Base-by-base conservation (phyloP, 164 flowering plant species). In the Saururus chinensis region DNA sequence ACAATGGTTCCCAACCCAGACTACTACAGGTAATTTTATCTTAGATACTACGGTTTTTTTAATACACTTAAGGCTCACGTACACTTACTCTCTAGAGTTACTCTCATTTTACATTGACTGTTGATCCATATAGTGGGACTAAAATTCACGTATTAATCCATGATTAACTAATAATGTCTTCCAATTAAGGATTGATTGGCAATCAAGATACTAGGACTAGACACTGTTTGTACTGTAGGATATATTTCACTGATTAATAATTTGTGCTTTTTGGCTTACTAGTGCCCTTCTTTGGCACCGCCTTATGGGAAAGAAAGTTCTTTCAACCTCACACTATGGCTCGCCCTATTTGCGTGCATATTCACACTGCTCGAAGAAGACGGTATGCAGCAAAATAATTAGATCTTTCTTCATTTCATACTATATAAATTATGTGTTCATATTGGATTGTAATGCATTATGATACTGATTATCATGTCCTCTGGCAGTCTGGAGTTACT, bases 281-380 rank as follows among this genome's bases (percentile, higher is more conserved):
- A 88, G 96, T 55, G 84, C 96, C 7, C 86, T 86, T n/a, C 66
- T 88, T 56, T 86, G 89, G 90, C 83, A 86, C 67, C 84, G 81
- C 11, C 60, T 89, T 24, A 89, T 86, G 96, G 96, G 89, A 22
- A 78, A 63, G 52, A 63, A 49, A 0, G 88, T 86, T 16, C 81
- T 88, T 14, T 9, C 69, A 0, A 64, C 73, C 1, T 57, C 58
- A 8, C 77, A 74, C 53, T 14, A 37, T 19, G 78, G 77, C 23
- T 71, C 82, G 3, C 83, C 83, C 0, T 73, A 75, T 53, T 61
- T 84, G 24, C 75, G 84, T 1, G 73, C 75, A 5, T 88, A 83
- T 60, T 61, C 87, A 41, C 96, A 86, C 68, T 88, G 92, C 51
- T 75, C 92, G n/a, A 84, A 56, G 66, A 21, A 64, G 4, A 64